These are phyloP conservation scores for Marasmius tenuissimus DNA, from an alignment of 1,284 basidiomycete genomes.

Conservation along the genomic window DNA sequence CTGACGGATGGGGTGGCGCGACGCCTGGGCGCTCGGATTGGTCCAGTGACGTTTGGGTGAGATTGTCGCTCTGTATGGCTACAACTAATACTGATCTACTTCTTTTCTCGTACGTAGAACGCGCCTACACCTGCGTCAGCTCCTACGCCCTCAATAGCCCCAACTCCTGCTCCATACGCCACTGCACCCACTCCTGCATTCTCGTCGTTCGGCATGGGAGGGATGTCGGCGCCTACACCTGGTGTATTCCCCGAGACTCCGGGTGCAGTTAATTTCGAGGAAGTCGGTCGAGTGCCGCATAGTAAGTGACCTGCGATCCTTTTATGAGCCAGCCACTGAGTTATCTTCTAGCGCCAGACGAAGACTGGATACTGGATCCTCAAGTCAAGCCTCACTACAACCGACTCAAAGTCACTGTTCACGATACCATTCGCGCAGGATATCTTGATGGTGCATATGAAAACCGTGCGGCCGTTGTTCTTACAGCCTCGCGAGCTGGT, in stretches of 20 bases:
- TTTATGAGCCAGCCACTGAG: conserved; percentile 14
- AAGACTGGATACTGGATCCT: conserved; percentile 49
- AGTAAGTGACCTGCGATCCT: conserved; percentile 20
- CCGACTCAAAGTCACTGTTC: conserved; percentile 52
- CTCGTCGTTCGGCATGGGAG: conserved; percentile 10
- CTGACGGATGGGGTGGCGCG: conserved; percentile 31
- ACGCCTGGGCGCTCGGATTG: conserved; percentile 36
- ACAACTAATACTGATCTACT: conserved; percentile 3
- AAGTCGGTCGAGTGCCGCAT: conserved; percentile 36
- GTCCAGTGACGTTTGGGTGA: conserved; percentile 32
- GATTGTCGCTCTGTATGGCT: conserved; percentile 12
- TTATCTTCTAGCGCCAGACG: conserved; percentile 25
- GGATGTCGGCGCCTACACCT: conserved; percentile 42
- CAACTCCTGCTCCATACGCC: conserved; percentile 24
- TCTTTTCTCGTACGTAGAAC: conserved; percentile 27
- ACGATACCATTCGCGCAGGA: conserved; percentile 38
- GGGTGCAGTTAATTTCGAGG: conserved; percentile 8
- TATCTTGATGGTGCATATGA: conserved; percentile 62
- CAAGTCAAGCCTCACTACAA: conserved; percentile 30
- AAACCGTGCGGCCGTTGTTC: conserved; percentile 40
- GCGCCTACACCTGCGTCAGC: conserved; percentile 58
- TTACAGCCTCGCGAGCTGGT: conserved; percentile 31
- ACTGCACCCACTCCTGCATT: conserved; percentile 20
- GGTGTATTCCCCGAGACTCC: conserved; percentile 20
- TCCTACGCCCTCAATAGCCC: conserved; percentile 46